Conservation (phyloP, 371 early-diverging fungal genomes). For the Entomophthora muscae region DNA sequence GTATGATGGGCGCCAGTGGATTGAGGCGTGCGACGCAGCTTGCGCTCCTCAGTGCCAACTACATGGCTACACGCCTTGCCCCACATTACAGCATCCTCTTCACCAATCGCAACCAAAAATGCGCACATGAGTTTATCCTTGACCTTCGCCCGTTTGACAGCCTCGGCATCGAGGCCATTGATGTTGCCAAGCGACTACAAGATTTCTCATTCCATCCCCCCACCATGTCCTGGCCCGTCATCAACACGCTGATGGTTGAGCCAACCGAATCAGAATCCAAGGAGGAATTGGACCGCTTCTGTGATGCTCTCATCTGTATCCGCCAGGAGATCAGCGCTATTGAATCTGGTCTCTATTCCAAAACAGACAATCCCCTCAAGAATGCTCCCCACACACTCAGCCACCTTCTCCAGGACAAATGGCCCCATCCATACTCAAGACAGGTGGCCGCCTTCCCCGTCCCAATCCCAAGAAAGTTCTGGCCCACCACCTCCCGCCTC, state of each 20-base stretch:
- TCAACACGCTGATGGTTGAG: conserved; percentile 95
- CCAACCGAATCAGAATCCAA: conserved; percentile 94
- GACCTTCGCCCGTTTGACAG: conserved; percentile 76
- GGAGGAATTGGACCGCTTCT: conserved; percentile 87
- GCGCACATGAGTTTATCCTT: conserved; percentile 96
- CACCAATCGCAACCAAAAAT: conserved; percentile 81
- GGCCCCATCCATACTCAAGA: conserved; percentile 65
- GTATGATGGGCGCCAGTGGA: conserved; percentile 85
- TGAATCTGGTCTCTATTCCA: conserved; percentile 61
- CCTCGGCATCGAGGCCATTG: conserved; percentile 80
- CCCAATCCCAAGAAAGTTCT: conserved; percentile 75
- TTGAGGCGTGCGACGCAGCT: conserved; percentile 65
- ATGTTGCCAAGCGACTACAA: conserved; percentile 93
- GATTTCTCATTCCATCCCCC: conserved; percentile 97
- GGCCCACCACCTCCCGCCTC: conserved; percentile 78
- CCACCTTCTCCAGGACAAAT: conserved; percentile 47
- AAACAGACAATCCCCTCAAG: conserved; percentile 66
- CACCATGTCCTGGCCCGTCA: conserved; percentile 97
- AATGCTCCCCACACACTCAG: conserved; percentile 80
- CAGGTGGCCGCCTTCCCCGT: conserved; percentile 84
- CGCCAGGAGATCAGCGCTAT: conserved; percentile 77
- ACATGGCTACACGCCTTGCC: conserved; percentile 79
- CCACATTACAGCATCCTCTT: conserved; percentile 77
- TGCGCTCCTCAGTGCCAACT: conserved; percentile 93
- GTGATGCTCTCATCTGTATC: conserved; percentile 91